phyloP scores from a whole-genome alignment of 805 yeast genomes.

The Metschnikowia picachoensis region DNA sequence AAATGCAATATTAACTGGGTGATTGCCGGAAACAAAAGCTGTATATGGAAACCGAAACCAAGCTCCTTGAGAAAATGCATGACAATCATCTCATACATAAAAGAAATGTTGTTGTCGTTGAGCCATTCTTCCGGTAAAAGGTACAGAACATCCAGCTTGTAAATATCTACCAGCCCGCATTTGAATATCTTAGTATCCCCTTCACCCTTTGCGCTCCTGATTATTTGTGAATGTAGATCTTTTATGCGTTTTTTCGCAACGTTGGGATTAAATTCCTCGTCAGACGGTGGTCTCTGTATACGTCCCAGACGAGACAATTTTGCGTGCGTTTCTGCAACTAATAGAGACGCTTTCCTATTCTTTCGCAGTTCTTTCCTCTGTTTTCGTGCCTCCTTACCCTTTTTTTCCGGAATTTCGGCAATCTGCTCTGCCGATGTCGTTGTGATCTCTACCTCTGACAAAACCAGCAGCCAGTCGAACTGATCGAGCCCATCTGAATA shows the following conservation, averaged over 20 bases:
- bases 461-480: constrained; percentile 12
- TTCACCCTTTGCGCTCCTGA: constrained; percentile 9
- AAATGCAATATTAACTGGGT: constrained; percentile 55
- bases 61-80: constrained; percentile 20
- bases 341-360: background rate
- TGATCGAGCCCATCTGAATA: constrained; percentile 13
- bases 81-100: constrained; percentile 50
- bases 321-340: constrained; percentile 1
- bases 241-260: constrained; percentile 7
- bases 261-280: constrained; percentile 6
- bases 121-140: constrained; percentile 68
- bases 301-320: constrained; percentile 1
- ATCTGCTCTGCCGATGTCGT: background rate
- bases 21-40: constrained; percentile 54
- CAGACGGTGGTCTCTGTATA: background rate
- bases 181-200: constrained; percentile 37
- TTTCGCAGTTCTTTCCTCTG: constrained; percentile 5
- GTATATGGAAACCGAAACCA: constrained; percentile 23
- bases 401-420: constrained; percentile 1
- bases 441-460: constrained; percentile 5
- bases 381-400: constrained; percentile 9
- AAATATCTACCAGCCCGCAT: constrained; percentile 54
- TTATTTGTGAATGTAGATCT: constrained; percentile 2
- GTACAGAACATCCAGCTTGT: constrained; percentile 54
- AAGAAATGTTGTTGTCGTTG: constrained; percentile 64